Evolutionary conservation across 148 eudicot genomes (phyloP), one percentile per base, ranked within the genome.

Genomic region (Chenopodium berlandieri): DNA sequence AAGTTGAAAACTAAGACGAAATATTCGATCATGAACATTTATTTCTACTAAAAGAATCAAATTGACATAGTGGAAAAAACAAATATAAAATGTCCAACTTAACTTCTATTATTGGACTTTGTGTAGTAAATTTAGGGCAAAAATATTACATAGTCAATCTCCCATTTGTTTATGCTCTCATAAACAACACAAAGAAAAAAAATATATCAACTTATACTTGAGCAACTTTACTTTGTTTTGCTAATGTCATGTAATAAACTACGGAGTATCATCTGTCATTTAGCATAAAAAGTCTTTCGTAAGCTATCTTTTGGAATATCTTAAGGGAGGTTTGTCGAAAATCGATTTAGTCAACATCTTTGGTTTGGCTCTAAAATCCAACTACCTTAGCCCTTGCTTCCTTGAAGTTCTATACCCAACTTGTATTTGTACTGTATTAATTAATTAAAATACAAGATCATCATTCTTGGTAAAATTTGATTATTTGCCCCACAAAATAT

Each of bases 281-380:
- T 37, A 37, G 31, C 37, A 48, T 12, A 32, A 40, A 69, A 1
- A 71, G 19, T 34, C 44, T 20, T 71, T 70, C 2, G 11, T 19
- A 17, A 32, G 20, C 22, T 37, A 72, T 16, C 75, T 72, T 72
- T 72, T 44, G 75, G 75, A 72, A 44, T 37, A n/a, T 72, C 52
- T 9, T 37, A 44, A 44, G 48, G 31, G 75, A 22, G 9, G 11
- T 40, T 40, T 72, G 75, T 72, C 31, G 50, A 72, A 52, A 44
- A 72, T 6, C 23, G 2, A 46, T 19, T 7, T 37, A 71, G 74
- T 72, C 75, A 72, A 72, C 75, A 9, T 16, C 46, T 37, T 44
- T 44, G 14, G 5, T 72, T 72, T 72, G 75, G 54, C 75, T 72
- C 56, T n/a, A 46, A 46, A 16, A 37, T 72, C 30, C 23, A 7